Conservation (phyloP, 2,329 filamentous ascomycete genomes). For the Neonectria sp. region DNA sequence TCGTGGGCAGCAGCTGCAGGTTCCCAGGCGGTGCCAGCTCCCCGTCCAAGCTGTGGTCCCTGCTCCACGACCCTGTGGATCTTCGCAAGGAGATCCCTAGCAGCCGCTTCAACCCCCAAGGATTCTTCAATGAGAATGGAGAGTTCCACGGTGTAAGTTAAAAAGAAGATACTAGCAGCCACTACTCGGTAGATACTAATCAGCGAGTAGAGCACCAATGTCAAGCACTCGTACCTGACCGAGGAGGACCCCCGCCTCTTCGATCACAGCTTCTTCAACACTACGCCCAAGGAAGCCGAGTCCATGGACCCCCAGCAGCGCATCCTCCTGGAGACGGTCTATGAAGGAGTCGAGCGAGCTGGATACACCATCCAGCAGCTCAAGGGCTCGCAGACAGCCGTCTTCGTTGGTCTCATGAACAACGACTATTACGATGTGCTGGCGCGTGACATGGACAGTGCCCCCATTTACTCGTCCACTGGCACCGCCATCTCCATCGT, state of each 20-base stretch:
- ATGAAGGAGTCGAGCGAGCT: constrained; percentile 57
- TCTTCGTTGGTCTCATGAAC: constrained; percentile 34
- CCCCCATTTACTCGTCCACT: constrained; percentile 1
- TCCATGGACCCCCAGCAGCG: constrained; percentile 60
- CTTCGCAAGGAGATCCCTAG: constrained; percentile 22
- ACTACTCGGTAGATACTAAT: constrained; percentile 21
- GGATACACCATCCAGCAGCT: constrained; percentile 51
- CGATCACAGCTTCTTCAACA: constrained; percentile 57
- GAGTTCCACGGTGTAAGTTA: constrained; percentile 38
- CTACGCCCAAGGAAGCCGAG: constrained; percentile 55
- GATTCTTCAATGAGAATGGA: constrained; percentile 41
- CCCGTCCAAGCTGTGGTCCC: constrained; percentile 36
- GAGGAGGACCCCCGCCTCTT: constrained; percentile 50
- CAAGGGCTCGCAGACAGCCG: constrained; percentile 28
- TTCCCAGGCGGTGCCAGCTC: constrained; percentile 34
- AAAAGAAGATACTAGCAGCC: too few species aligned
- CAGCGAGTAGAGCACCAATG: constrained; percentile 45
- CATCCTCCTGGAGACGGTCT: constrained; percentile 56
- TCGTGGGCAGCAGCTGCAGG: constrained; percentile 34
- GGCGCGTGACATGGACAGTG: constrained; percentile 25
- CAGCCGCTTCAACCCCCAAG: constrained; percentile 41
- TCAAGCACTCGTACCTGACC: constrained; percentile 43
- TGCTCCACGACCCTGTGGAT: constrained; percentile 23
- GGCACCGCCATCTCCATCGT: constrained; percentile 28
- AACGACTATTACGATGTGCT: constrained; percentile 33